Evolutionary conservation across 441 rosid genomes (phyloP).

Genomic region (Francoa sonchifolia): DNA sequence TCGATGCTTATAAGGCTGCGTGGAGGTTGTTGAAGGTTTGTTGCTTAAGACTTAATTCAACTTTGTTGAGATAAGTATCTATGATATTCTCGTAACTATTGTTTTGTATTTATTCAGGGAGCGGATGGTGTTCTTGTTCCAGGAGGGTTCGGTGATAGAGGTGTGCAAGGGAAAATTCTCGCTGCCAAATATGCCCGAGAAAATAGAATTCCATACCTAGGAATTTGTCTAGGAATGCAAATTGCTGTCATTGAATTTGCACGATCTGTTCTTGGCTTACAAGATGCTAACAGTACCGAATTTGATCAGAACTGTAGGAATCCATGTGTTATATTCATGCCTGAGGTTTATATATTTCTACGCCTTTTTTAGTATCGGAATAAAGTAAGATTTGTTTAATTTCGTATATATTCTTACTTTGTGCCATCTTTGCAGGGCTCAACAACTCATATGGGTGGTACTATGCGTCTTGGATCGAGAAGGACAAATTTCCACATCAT

Average conservation of each 20-base stretch:
- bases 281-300: conserved; percentile 88
- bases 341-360: conserved; percentile 46
- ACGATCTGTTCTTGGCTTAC: conserved; percentile 48
- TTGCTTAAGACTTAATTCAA: background rate
- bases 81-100: conserved; percentile 6
- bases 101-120: conserved; percentile 34
- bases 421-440: conserved; percentile 34
- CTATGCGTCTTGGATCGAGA: conserved; percentile 66
- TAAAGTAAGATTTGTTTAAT: background rate
- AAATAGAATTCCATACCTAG: conserved; percentile 74
- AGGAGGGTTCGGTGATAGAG: conserved; percentile 95
- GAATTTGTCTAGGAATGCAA: conserved; percentile 97
- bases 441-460: conserved; percentile 57
- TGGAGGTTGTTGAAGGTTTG: conserved; percentile 59
- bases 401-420: conserved; percentile 3
- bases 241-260: conserved; percentile 84
- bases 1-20: conserved; percentile 42
- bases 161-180: conserved; percentile 82
- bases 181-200: conserved; percentile 87
- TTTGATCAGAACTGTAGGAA: conserved; percentile 54
- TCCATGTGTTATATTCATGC: conserved; percentile 92
- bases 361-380: conserved; percentile 1
- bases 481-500: conserved; percentile 33
- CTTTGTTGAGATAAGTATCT: conserved; percentile 1
- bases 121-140: conserved; percentile 93